phyloP scores from a whole-genome alignment of 129 eudicot genomes.

The Centaurea solstitialis region DNA sequence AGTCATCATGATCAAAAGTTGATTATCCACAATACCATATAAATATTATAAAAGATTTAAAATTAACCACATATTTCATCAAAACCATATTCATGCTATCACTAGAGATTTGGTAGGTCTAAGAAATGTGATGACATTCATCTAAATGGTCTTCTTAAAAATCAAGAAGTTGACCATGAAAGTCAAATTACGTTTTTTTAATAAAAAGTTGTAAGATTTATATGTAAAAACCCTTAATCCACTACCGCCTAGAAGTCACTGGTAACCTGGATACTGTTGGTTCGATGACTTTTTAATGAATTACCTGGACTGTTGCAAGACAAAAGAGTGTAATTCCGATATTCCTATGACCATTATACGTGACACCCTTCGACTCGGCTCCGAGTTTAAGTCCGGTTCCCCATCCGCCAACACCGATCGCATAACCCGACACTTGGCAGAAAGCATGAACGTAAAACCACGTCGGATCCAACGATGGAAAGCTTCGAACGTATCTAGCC shows the following conservation, averaged over 20 bases:
- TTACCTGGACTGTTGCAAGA: slow-evolving; percentile 92
- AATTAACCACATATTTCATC: neutral
- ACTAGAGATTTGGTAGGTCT: neutral
- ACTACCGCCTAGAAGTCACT: too few relatives aligned
- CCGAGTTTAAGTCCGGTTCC: slow-evolving; percentile 93
- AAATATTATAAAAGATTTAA: neutral
- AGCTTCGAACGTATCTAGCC: slow-evolving; percentile 66
- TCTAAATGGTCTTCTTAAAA: neutral
- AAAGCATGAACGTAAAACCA: slow-evolving; percentile 86
- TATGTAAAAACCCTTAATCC: too few relatives aligned
- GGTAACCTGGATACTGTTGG: neutral
- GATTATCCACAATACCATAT: neutral
- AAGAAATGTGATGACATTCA: neutral
- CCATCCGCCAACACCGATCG: slow-evolving; percentile 96
- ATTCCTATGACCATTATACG: slow-evolving; percentile 49
- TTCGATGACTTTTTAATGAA: neutral
- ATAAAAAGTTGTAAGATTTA: too few relatives aligned
- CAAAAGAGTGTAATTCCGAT: slow-evolving; percentile 81
- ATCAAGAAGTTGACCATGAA: slow-evolving; percentile 3
- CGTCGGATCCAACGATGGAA: slow-evolving; percentile 73
- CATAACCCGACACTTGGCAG: slow-evolving; percentile 81
- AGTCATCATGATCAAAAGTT: slow-evolving; percentile 4
- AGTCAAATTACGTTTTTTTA: slow-evolving; percentile 52
- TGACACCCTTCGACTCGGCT: slow-evolving; percentile 62
- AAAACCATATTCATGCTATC: neutral